Base-by-base conservation (phyloP, 257 asterid species). In the Fraxinus pennsylvanica region DNA sequence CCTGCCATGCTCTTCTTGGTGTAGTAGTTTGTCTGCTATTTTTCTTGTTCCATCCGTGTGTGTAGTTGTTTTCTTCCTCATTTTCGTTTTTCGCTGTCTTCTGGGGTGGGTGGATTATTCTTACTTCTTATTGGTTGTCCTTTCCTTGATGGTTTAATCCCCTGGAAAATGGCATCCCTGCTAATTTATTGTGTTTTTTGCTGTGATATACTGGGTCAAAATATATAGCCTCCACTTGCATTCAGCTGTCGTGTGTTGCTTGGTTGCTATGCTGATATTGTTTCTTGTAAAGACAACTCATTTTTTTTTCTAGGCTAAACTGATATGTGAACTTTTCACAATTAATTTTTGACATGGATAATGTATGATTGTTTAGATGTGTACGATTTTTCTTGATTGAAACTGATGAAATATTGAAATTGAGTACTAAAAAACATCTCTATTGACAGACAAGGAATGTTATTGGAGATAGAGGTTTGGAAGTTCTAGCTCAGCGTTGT, bases 381-480 rank as follows among this genome's bases (percentile, higher is more conserved):
- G 10, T 19, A 19, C 3, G 1, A 13, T 5, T 75, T 70, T n/a
- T 57, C 33, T 52, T 45, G 27, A 33, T 71, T 63, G 38, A 39
- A 9, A 63, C 17, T 22, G 10, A 47, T 22, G n/a, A 47, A 54
- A 75, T 54, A 45, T n/a, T n/a, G 47, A 17, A 47, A 3, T n/a
- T 59, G 54, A 25, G 32, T 73, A 57, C 5, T 74, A 19, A 69
- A 68, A 65, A 68, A 39, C 50, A 17, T 61, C 25, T 77, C 71
- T 70, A 9, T 45, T 74, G 63, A 79, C 84, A 90, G 92, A 39
- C 90, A 5, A 84, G 91, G 86, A 88, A 89, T 79, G 93, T 90
- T 35, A 81, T 90, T 35, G 96, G 96, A 61, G 93, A 90, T 75
- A 84, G 92, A 83, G 96, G 96, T 21, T 82, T 90, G 85, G 93